These are phyloP conservation scores for Pyrenopolyporus hunteri DNA, from an alignment of 495 filamentous ascomycete species.

Conservation along the genomic window DNA sequence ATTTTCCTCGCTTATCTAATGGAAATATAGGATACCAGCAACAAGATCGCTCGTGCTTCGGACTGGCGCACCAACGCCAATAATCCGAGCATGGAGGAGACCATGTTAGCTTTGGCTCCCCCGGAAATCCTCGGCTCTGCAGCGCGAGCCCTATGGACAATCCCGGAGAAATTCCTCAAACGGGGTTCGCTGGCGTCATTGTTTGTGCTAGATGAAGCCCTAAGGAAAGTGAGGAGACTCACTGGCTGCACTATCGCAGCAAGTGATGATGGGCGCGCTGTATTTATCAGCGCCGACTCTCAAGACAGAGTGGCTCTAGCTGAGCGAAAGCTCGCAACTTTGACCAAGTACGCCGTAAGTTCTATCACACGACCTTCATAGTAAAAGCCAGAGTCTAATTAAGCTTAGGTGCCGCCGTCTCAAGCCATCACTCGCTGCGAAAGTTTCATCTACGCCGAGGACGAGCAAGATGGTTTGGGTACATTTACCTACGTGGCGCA, in stretches of 20 bases:
- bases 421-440: neutral
- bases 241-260: constrained; percentile 38
- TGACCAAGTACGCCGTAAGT: constrained; percentile 47
- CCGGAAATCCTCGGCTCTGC: constrained; percentile 10
- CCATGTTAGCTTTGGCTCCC: constrained; percentile 13
- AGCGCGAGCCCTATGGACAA: constrained; percentile 11
- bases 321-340: constrained; percentile 44
- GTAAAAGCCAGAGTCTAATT: neutral
- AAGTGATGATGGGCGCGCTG: constrained; percentile 23
- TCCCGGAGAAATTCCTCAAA: constrained; percentile 15
- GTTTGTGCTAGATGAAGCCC: constrained; percentile 26
- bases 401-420: neutral
- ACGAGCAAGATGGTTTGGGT: constrained; percentile 35
- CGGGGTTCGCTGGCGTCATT: constrained; percentile 1
- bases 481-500: constrained; percentile 44
- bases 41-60: neutral
- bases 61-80: neutral
- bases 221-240: constrained; percentile 33
- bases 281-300: constrained; percentile 46
- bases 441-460: constrained; percentile 49
- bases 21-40: neutral
- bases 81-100: neutral
- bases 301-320: constrained; percentile 29
- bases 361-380: neutral
- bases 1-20: neutral